Conservation (phyloP, 1,284 basidiomycete species). For the Ustilago xerochloae region DNA sequence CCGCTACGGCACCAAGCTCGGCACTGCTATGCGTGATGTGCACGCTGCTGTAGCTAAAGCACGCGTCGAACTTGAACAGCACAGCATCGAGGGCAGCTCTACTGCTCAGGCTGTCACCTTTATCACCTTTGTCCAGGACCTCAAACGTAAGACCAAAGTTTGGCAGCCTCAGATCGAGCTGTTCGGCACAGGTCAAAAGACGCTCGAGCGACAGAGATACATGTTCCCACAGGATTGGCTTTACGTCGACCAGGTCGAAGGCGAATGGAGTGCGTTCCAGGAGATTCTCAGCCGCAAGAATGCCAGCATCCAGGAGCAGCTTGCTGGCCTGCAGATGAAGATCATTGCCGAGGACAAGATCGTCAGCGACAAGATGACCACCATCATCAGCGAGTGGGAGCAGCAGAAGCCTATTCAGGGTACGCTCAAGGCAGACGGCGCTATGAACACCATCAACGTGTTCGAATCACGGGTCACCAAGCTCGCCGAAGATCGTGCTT, state of each 20-base stretch:
- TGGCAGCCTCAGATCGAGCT: slow-evolving; percentile 98
- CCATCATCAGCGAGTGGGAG: slow-evolving; percentile 93
- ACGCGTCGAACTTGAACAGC: slow-evolving; percentile 90
- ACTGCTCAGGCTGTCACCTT: slow-evolving; percentile 98
- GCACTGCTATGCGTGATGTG: slow-evolving; percentile 94
- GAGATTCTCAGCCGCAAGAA: slow-evolving; percentile 98
- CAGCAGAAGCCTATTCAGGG: slow-evolving; percentile 94
- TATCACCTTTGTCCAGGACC: slow-evolving; percentile 98
- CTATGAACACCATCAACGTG: slow-evolving; percentile 92
- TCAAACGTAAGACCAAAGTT: slow-evolving; percentile 93
- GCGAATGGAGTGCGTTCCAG: slow-evolving; percentile 98
- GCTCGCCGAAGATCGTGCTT: slow-evolving; percentile 90
- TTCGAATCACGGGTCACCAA: slow-evolving; percentile 90
- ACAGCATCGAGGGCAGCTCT: slow-evolving; percentile 75
- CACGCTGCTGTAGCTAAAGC: slow-evolving; percentile 91
- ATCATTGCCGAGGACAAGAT: slow-evolving; percentile 99
- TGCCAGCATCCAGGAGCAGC: slow-evolving; percentile 96
- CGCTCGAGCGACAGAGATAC: slow-evolving; percentile 93
- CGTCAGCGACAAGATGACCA: slow-evolving; percentile 75
- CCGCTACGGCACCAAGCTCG: slow-evolving; percentile 90
- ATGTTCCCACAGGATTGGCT: slow-evolving; percentile 98
- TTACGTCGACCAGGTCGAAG: slow-evolving; percentile 94
- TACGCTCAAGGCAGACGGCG: slow-evolving; percentile 90
- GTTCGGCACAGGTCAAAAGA: slow-evolving; percentile 93
- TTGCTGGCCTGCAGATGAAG: slow-evolving; percentile 94